Base-by-base conservation (phyloP, 169 alveolate species). In the Cryptosporidium ubiquitum region DNA sequence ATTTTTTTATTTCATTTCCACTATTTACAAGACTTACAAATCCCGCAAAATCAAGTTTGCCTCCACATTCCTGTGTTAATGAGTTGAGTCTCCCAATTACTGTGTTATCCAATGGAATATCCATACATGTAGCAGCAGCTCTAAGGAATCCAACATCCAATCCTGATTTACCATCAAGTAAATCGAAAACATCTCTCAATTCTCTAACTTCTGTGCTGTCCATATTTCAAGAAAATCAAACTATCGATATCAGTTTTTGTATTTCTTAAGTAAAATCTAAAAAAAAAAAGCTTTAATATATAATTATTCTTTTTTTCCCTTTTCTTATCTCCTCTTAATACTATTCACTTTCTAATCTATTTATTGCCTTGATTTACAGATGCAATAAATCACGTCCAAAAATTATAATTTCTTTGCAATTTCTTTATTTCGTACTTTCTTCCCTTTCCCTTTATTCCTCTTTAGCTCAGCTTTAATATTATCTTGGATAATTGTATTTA, bases 81-180 rank as follows among this genome's bases (percentile, higher is more conserved):
- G 89, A 61, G 58, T 79, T 79, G 23, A 79, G 55, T 29, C 89
- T 58, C 61, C 89, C 89, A 42, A 79, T 79, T 12, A 79, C 89
- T 18, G 71, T 42, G 68, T 79, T 79, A 29, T 79, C 89, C 33
- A 79, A 12, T 37, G 89, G 89, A 61, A 79, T 79, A 57, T 79
- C 89, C 89, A 79, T 79, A 29, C 89, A 79, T 7, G 89, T 79
- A 18, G 89, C 89, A 16, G 89, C 89, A 26, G 89, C 89, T 39
- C 89, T 31, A 0, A 79, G 49, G 61, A 79, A 79, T 2, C 89
- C 89, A 44, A 79, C 74, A 79, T 79, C 89, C 33, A 79, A 42
- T 14, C 89, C 89, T 1, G 89, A 61, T 61, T 79, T 79, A 12
- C 89, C 89, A 49, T 79, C 89, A 18, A 79, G 69, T 16, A 79